A percentile compares a stretch with the other conserved stretches of the same genome.
Conservation (phyloP, 495 filamentous ascomycete genomes). For the Talaromyces ruber region DNA sequence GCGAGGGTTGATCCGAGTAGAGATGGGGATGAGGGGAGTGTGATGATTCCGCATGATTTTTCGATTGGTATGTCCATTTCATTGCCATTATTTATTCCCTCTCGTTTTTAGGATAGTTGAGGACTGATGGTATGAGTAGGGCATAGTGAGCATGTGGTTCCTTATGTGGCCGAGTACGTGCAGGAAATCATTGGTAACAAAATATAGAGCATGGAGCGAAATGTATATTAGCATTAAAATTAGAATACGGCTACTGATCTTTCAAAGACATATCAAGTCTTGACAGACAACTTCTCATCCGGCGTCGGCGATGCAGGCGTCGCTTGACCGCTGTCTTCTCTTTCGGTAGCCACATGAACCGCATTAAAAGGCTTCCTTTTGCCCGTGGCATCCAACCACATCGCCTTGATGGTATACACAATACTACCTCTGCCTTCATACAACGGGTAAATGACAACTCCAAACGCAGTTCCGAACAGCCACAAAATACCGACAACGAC, state of each 20-base stretch:
- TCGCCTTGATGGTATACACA: conserved; percentile 50
- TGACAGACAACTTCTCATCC: conserved; percentile 6
- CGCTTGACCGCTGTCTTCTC: neutral
- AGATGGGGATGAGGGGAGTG: conserved; percentile 6
- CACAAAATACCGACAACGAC: conserved; percentile 77
- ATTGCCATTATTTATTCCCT: neutral
- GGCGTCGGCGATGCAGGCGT: neutral
- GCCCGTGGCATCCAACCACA: conserved; percentile 62
- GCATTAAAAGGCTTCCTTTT: conserved; percentile 25
- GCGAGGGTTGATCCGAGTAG: conserved; percentile 4
- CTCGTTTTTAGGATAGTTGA: neutral
- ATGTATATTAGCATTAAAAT: neutral
- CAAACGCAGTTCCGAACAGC: conserved; percentile 68
- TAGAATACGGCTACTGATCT: neutral
- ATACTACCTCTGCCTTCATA: conserved; percentile 73
- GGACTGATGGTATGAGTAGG: neutral
- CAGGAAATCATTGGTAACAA: neutral
- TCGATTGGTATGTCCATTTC: neutral
- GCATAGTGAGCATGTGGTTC: conserved; percentile 6
- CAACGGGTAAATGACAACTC: conserved; percentile 75
- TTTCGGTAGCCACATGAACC: neutral
- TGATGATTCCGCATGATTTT: conserved; percentile 7
- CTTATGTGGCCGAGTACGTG: conserved; percentile 2
- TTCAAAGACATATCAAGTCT: neutral
- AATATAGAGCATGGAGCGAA: neutral